A percentile compares a stretch with the other conserved stretches of the same genome.
These are phyloP conservation scores for Geotrichum restrictum DNA, from an alignment of 1,139 yeast species.

Conservation along the genomic window DNA sequence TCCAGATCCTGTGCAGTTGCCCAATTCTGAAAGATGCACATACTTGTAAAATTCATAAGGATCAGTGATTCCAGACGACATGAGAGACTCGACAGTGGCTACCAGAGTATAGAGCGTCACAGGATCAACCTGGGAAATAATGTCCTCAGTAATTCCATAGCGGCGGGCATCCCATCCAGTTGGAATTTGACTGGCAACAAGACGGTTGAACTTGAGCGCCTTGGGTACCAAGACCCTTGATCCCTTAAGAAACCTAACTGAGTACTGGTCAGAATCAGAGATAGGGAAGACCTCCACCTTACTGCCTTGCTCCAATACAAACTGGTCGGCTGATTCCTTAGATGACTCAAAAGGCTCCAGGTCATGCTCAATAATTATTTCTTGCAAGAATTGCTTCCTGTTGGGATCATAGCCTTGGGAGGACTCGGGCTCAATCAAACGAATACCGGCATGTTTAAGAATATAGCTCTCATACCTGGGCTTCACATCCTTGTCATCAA, in stretches of 20 bases:
- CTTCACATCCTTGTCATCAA: conserved; percentile 91
- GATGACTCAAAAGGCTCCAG: conserved; percentile 93
- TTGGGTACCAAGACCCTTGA: conserved; percentile 88
- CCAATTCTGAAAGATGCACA: conserved; percentile 96
- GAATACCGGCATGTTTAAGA: conserved; percentile 90
- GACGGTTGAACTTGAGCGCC: conserved; percentile 89
- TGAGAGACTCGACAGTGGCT: conserved; percentile 88
- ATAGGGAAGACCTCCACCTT: conserved; percentile 88
- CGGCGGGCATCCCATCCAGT: conserved; percentile 96
- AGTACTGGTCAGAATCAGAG: conserved; percentile 84
- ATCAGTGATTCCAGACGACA: conserved; percentile 91
- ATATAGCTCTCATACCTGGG: conserved; percentile 82
- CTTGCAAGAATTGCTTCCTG: conserved; percentile 88
- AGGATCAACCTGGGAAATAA: conserved; percentile 91
- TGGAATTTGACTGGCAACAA: conserved; percentile 98
- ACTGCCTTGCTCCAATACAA: conserved; percentile 89
- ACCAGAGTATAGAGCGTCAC: conserved; percentile 89
- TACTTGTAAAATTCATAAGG: conserved; percentile 97
- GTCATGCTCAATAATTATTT: conserved; percentile 92
- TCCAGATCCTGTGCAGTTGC: conserved; percentile 99
- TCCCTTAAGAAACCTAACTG: conserved; percentile 87
- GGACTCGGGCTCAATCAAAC: conserved; percentile 92
- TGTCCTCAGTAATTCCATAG: conserved; percentile 92
- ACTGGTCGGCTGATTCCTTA: conserved; percentile 91
- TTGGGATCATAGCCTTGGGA: conserved; percentile 91